phyloP scores from a whole-genome alignment of 257 asterid species.

The Euphrasia confusa region DNA sequence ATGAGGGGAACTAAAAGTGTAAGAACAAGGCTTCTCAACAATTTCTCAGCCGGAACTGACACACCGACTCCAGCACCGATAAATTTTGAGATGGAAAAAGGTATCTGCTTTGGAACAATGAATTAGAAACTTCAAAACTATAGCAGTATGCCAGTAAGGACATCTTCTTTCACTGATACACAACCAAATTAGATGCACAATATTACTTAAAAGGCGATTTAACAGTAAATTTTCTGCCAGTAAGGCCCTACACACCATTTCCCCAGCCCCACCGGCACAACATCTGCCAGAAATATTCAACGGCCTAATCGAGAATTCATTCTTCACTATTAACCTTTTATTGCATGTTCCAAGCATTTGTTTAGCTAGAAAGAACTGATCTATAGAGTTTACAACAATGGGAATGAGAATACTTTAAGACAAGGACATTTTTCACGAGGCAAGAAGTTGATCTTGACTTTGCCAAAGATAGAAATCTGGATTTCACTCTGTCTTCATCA shows the following conservation, averaged over 20 bases:
- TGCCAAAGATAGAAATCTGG: too few relatives aligned
- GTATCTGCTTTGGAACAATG: conserved; percentile 47
- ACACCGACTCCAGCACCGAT: conserved; percentile 83
- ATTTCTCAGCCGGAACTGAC: conserved; percentile 59
- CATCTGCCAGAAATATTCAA: not conserved
- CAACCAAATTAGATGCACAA: not conserved
- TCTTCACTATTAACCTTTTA: not conserved
- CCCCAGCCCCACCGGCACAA: not conserved
- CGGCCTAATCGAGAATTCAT: not conserved
- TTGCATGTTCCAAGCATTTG: too few relatives aligned
- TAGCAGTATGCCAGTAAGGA: conserved; percentile 10
- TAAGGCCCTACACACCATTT: not conserved
- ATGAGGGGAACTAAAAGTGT: conserved; percentile 78
- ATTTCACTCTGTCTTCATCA: too few relatives aligned
- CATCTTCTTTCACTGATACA: conserved; percentile 10
- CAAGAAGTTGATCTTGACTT: too few relatives aligned
- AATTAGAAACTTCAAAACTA: conserved; percentile 24
- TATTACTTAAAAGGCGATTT: not conserved
- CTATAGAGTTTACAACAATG: too few relatives aligned
- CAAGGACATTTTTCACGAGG: too few relatives aligned
- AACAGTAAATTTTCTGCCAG: not conserved
- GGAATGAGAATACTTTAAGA: too few relatives aligned
- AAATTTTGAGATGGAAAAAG: conserved; percentile 73
- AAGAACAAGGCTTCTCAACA: conserved; percentile 80
- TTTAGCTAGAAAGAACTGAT: too few relatives aligned